Percentiles rank a stretch among this genome's conserved stretches.
Conservation (phyloP, 176 grass and related monocot species). For the Ensete ventricosum region DNA sequence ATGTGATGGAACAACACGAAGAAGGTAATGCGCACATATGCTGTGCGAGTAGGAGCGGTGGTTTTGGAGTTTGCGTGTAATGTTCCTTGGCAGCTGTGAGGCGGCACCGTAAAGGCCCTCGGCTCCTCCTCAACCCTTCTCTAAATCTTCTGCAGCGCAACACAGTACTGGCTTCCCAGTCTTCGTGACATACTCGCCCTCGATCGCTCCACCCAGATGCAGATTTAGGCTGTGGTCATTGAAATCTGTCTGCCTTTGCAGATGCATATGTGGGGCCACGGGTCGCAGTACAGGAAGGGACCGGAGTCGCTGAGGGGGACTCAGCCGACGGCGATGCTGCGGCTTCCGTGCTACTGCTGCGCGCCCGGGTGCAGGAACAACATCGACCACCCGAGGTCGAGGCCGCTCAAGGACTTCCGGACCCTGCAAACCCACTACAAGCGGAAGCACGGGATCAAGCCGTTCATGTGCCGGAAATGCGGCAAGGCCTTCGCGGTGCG, state of each 20-base stretch:
- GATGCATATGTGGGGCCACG: slow-evolving; percentile 95
- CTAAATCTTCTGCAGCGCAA: slow-evolving; percentile 28
- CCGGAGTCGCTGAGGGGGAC: slow-evolving; percentile 65
- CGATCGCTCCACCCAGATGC: background rate
- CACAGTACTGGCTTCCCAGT: background rate
- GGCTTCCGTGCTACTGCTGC: slow-evolving; percentile 87
- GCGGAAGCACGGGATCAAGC: slow-evolving; percentile 87
- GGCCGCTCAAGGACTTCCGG: slow-evolving; percentile 75
- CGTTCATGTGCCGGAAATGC: slow-evolving; percentile 96
- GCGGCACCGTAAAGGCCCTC: background rate
- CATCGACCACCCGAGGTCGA: slow-evolving; percentile 72
- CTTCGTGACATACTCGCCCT: slow-evolving; percentile 9
- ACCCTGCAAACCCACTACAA: slow-evolving; percentile 90
- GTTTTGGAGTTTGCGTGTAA: slow-evolving; percentile 11
- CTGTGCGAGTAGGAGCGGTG: slow-evolving; percentile 5
- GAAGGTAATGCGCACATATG: slow-evolving; percentile 20
- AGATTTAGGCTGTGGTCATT: background rate
- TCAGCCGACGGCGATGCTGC: slow-evolving; percentile 79
- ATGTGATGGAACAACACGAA: slow-evolving; percentile 45
- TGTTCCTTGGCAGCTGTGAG: slow-evolving; percentile 15
- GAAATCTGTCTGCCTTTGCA: slow-evolving; percentile 1
- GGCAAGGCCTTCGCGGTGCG: slow-evolving; percentile 86
- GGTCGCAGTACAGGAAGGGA: slow-evolving; percentile 75
- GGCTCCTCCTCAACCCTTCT: slow-evolving; percentile 20
- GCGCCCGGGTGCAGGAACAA: slow-evolving; percentile 73